phyloP scores from a whole-genome alignment of 805 yeast species.

The Ogataea ramenticola region DNA sequence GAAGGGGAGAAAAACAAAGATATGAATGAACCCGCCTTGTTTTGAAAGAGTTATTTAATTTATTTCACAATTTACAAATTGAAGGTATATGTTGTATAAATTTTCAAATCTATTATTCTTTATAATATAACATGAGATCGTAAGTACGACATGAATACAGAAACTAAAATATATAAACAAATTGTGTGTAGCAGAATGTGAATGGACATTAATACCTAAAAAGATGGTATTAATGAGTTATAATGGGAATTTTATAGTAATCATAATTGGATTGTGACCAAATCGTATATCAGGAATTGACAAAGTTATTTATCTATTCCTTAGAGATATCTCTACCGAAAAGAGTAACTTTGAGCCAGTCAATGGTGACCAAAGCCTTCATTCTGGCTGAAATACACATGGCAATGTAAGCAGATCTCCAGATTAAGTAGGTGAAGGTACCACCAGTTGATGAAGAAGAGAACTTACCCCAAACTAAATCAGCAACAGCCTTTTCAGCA shows the following conservation, averaged over 20 bases:
- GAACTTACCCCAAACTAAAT: conserved; percentile 51
- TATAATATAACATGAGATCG: not conserved
- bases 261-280: no score
- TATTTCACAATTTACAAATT: no score
- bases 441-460: conserved; percentile 41
- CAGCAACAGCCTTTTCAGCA: conserved; percentile 51
- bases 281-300: no score
- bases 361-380: conserved; percentile 44
- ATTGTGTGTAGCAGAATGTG: not conserved
- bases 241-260: no score
- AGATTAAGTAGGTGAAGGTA: conserved; percentile 44
- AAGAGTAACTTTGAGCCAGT: conserved; percentile 43
- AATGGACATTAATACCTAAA: not conserved
- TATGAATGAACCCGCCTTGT: no score
- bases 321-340: conserved; percentile 51
- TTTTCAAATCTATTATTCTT: not conserved
- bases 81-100: not conserved
- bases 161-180: not conserved
- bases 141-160: not conserved
- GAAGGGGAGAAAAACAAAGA: no score
- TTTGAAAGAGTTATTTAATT: no score
- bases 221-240: not conserved
- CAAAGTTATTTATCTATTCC: conserved; percentile 23
- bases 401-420: conserved; percentile 49
- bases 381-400: conserved; percentile 49